Evolutionary conservation across 371 early-diverging fungal genomes (phyloP), one percentile per base, ranked within the genome.

Genomic region (Phascolomyces articulosus): DNA sequence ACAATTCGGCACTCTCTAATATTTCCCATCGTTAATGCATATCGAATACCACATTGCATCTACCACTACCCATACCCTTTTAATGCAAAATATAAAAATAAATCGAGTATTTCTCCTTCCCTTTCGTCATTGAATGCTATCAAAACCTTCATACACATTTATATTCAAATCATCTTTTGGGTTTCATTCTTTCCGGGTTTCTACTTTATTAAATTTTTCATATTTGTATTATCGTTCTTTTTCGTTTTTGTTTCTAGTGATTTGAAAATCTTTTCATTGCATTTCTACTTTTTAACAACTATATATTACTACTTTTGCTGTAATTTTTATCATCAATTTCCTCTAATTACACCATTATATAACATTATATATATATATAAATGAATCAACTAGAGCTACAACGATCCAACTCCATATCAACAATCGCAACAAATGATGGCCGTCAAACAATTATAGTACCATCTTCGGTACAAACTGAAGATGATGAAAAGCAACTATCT

Each of bases 391-490:
- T 34, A 34, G 34, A 34, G 6, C 34, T 6, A 31, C 58, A 47
- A 16, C 60, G 29, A 9, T 59, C 60, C 2, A 27, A 20, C 29
- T 59, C 60, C 16, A 34, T 11, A 9, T 41, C 60, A 7, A 59
- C 60, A 3, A 44, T 41, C 9, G 21, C 34, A 11, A 34, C 34
- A 34, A 11, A 44, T 59, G 60, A 28, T 29, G 60, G 60, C 18
- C 60, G 60, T n/a, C 28, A 31, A 18, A 64, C 57, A 1, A 49
- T 57, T 29, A 64, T 64, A 31, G 64, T 44, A 0, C 40, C 64
- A 24, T 57, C 64, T 10, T 29, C 48, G 9, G 27, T 26, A 11
- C 49, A 57, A 21, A 58, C 40, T 28, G 23, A 51, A 2, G 21
- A 44, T n/a, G 64, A 64, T 24, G 64, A 64, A 31, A 57, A 64